phyloP scores from a whole-genome alignment of 2,329 filamentous ascomycete genomes.

The Venturia effusa region DNA sequence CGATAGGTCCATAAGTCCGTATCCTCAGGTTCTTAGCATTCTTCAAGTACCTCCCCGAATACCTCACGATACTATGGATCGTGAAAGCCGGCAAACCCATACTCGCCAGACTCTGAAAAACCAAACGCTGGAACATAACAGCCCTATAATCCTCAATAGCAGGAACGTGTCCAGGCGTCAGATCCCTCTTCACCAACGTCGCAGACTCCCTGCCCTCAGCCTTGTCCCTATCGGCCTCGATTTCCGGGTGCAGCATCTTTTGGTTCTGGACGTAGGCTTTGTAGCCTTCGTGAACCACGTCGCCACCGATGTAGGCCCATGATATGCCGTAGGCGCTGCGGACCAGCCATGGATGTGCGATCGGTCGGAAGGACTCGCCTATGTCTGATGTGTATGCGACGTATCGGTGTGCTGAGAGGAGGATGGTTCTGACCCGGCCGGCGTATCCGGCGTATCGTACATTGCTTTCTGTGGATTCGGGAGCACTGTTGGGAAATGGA shows the following conservation, averaged over 20 bases:
- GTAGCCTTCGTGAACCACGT: conserved; percentile 88
- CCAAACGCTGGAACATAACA: conserved; percentile 79
- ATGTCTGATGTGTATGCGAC: conserved; percentile 96
- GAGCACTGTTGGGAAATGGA: conserved; percentile 38
- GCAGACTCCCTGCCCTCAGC: conserved; percentile 16
- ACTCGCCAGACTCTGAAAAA: conserved; percentile 83
- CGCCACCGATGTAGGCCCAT: conserved; percentile 85
- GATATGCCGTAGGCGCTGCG: conserved; percentile 78
- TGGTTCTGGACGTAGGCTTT: conserved; percentile 89
- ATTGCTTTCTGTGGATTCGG: conserved; percentile 73
- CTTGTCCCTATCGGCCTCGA: conserved; percentile 26
- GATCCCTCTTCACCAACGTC: not conserved
- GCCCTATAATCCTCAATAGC: conserved; percentile 82
- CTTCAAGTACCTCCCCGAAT: conserved; percentile 80
- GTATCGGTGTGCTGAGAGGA: conserved; percentile 85
- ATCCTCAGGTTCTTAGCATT: conserved; percentile 63
- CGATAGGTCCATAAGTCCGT: conserved; percentile 83
- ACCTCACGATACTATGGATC: conserved; percentile 84
- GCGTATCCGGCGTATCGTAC: conserved; percentile 92
- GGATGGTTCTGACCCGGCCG: conserved; percentile 71
- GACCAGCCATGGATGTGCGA: conserved; percentile 78
- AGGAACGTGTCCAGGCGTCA: conserved; percentile 41
- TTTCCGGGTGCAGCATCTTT: conserved; percentile 56
- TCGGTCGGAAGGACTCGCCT: conserved; percentile 87
- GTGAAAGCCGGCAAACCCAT: conserved; percentile 94